Evolutionary conservation across 2,329 filamentous ascomycete genomes (phyloP), one percentile per base, ranked within the genome.

Genomic region (Neopestalotiopsis clavispora): DNA sequence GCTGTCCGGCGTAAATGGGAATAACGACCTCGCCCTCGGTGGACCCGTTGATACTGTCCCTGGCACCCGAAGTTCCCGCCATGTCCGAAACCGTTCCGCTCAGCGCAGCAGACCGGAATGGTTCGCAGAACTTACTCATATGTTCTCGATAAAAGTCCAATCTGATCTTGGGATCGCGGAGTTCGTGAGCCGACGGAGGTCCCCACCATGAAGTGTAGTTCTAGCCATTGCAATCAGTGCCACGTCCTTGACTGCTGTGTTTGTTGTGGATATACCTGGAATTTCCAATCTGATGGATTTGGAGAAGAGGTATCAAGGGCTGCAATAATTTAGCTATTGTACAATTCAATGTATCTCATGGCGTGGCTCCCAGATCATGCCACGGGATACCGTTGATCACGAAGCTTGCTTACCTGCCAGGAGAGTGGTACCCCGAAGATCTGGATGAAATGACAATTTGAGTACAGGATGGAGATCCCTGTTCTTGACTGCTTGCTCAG

Each of bases 101-200:
- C 13, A 63, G 60, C 12, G 60, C 60, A 20, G 60, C 60, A 3
- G 60, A 63, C 13, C 60, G 60, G 12, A 63, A 63, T 0, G 60
- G 60, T 17, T 63, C 34, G 20, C 60, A 63, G 38, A 38, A 42
- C 20, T 38, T 34, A 23, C 60, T 42, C 60, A 63, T 63, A 14
- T 38, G 60, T n/a, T 63, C 17, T 13, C 20, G 30, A 4, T 38
- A 63, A 1, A 63, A 63, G 1, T 63, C 60, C n/a, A 63, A 5
- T 20, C 30, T 63, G 7, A 23, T 32, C 3, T 63, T 14, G 32
- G 30, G 60, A 23, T 63, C 60, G 13, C 38, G 20, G 5, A 38
- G 60, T 34, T 63, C 60, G 23, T 63, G 60, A 6, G 60, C 60
- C 0, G 45, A 52, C 20, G 45, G 45, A 7, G 45, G 17, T 7